Evolutionary conservation across 2,329 filamentous ascomycete species (phyloP).

Genomic region (Microdochium paspali): DNA sequence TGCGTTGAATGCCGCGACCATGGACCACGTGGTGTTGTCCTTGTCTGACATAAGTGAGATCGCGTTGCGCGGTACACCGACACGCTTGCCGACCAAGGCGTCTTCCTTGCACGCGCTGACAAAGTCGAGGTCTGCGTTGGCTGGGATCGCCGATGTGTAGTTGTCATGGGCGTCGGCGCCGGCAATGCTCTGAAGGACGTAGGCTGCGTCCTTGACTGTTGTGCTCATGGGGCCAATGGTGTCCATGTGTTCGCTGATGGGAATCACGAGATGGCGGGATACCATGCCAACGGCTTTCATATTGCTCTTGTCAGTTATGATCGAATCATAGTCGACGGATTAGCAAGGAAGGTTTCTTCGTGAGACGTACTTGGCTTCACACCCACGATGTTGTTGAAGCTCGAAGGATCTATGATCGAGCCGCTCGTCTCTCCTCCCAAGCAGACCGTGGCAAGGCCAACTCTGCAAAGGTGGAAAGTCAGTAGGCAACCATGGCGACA

Average conservation of each 20-base stretch:
- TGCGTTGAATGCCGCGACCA: conserved; percentile 41
- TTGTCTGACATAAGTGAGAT: conserved; percentile 25
- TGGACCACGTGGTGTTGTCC: conserved; percentile 7
- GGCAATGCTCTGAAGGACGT: conserved; percentile 53
- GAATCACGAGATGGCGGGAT: conserved; percentile 53
- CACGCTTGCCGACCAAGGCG: conserved; percentile 44
- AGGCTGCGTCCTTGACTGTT: conserved; percentile 56
- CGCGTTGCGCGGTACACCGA: conserved; percentile 55
- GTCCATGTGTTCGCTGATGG: conserved; percentile 56
- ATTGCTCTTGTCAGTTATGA: no score
- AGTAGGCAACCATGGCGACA: not conserved
- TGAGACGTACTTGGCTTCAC: conserved; percentile 45
- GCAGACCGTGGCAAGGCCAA: conserved; percentile 48
- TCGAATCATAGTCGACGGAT: no score
- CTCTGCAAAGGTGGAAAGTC: conserved; percentile 1
- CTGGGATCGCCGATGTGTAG: conserved; percentile 53
- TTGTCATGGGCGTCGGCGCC: conserved; percentile 53
- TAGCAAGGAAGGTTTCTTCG: not conserved
- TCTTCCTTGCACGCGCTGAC: conserved; percentile 44
- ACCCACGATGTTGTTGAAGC: conserved; percentile 50
- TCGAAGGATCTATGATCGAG: conserved; percentile 47
- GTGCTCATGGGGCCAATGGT: conserved; percentile 56
- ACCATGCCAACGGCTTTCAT: conserved; percentile 47
- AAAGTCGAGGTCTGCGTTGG: conserved; percentile 46
- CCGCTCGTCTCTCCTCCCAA: conserved; percentile 56